These are phyloP conservation scores for Kingdonia uniflora DNA, from an alignment of 164 flowering plant species.

Conservation along the genomic window DNA sequence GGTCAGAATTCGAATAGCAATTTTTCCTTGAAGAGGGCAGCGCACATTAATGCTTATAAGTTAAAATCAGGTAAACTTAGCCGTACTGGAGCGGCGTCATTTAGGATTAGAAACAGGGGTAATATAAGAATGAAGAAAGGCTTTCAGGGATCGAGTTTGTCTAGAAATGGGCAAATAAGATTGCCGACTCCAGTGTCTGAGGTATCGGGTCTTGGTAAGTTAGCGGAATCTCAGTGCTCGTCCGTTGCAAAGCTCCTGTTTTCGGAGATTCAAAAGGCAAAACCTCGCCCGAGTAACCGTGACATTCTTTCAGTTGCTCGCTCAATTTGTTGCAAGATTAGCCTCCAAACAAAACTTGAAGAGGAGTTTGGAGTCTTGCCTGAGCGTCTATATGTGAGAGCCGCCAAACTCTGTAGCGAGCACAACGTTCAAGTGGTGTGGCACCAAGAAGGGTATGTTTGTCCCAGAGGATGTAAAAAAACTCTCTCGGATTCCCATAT, in stretches of 20 bases:
- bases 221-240: slow-evolving; percentile 59
- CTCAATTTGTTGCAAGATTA: slow-evolving; percentile 66
- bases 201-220: slow-evolving; percentile 33
- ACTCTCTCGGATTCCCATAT: slow-evolving; percentile 16
- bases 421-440: slow-evolving; percentile 56
- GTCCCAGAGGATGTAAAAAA: slow-evolving; percentile 69
- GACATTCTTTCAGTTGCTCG: slow-evolving; percentile 78
- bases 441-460: slow-evolving; percentile 74
- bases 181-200: slow-evolving; percentile 33
- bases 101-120: slow-evolving; percentile 46
- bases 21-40: slow-evolving; percentile 40
- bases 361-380: slow-evolving; percentile 62
- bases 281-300: slow-evolving; percentile 55
- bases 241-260: slow-evolving; percentile 53
- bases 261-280: slow-evolving; percentile 61
- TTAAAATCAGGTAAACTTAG: slow-evolving; percentile 64
- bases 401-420: slow-evolving; percentile 94
- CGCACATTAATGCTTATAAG: slow-evolving; percentile 42
- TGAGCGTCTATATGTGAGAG: slow-evolving; percentile 64
- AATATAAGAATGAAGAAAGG: slow-evolving; percentile 42
- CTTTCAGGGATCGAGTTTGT: slow-evolving; percentile 37
- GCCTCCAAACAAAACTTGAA: slow-evolving; percentile 54
- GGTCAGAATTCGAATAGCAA: slow-evolving; percentile 30
- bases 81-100: slow-evolving; percentile 49
- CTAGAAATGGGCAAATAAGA: slow-evolving; percentile 16